Conservation (phyloP, 73 alveolate species). For the Paramecium biaurelia region DNA sequence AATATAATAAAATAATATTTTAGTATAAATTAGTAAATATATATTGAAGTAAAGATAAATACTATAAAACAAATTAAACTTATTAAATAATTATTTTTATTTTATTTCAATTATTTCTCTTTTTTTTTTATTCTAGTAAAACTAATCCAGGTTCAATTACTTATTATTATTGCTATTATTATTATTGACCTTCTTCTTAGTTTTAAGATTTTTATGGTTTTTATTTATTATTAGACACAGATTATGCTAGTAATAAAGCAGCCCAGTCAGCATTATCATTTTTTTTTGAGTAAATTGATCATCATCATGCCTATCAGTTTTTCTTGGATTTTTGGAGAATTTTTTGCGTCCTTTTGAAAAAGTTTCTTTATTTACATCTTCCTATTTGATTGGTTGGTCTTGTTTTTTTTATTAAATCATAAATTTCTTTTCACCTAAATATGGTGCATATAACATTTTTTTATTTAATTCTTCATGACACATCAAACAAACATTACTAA, state of each 20-base stretch:
- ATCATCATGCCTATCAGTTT: background rate
- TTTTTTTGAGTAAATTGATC: background rate
- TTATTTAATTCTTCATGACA: conserved; percentile 47
- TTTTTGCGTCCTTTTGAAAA: background rate
- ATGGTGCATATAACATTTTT: conserved; percentile 24
- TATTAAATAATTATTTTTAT: background rate
- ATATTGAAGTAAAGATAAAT: no score
- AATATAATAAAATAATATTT: no score
- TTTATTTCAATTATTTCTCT: background rate
- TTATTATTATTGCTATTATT: background rate
- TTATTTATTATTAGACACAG: background rate
- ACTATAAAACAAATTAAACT: background rate
- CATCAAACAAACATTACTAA: conserved; percentile 40
- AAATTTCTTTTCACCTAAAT: background rate
- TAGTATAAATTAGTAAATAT: no score
- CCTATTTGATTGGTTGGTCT: background rate
- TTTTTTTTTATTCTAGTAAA: background rate
- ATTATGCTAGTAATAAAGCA: background rate
- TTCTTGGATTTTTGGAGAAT: background rate
- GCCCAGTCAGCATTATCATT: conserved; percentile 2
- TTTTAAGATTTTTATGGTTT: background rate
- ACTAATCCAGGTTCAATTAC: background rate
- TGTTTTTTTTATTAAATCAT: background rate
- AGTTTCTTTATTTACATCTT: background rate
- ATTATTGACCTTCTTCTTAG: background rate